Evolutionary conservation across 2,329 filamentous ascomycete species (phyloP), one percentile per base, ranked within the genome.

Genomic region (Colletotrichum sp.): DNA sequence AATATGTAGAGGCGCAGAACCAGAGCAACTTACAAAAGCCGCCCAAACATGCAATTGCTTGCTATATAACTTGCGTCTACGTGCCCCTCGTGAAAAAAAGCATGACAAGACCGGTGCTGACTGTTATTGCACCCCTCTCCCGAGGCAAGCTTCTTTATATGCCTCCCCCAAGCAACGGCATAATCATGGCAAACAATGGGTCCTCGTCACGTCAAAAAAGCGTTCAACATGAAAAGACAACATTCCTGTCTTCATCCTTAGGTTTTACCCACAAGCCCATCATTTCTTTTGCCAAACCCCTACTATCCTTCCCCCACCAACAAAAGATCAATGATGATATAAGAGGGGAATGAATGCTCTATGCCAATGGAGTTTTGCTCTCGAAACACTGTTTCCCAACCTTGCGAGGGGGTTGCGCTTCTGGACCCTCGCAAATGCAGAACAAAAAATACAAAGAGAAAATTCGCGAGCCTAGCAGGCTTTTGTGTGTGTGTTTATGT

Each of bases 391-490:
- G 61, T 48, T 58, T 52, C 48, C 48, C 67, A 55, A 66, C 71
- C 67, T n/a, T 65, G 30, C 30, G 58, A 63, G 43, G 12, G 58
- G 8, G 6, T 21, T 63, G 5, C 26, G 18, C 58, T 32, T 32
- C 43, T 52, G 43, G n/a, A 52, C n/a, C 43, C n/a, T 52, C 43
- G 43, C 43, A 24, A n/a, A 52, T 52, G 34, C 58, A 57, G 28
- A 74, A 74, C 68, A 64, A 68, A 67, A 66, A 24, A 63, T 32
- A 48, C n/a, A 74, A 57, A 77, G 66, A 71, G 26, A 66, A 77
- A 48, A 21, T 52, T 8, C n/a, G 21, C 61, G 15, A 32, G 38
- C 63, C 58, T 21, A 21, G 2, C 5, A 30, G 28, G 21, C 26
- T 12, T 64, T 28, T 52, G 63, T 21, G 63, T 52, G 26, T 43